phyloP scores from a whole-genome alignment of 2,329 filamentous ascomycete species.

The Ceratocystis ficicola region DNA sequence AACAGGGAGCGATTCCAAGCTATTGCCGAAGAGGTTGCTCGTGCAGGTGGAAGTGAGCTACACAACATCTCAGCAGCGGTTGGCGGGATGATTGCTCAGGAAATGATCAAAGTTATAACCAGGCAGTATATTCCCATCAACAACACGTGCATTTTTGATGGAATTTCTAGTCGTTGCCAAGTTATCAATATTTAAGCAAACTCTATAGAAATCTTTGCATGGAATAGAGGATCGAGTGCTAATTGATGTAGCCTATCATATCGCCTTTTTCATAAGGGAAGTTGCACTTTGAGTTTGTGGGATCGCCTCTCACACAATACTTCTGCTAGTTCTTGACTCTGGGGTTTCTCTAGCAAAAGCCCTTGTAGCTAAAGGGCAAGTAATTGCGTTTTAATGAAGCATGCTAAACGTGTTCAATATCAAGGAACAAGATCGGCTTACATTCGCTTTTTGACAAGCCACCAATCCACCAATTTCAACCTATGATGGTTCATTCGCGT shows the following conservation, averaged over 20 bases:
- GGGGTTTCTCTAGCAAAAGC: background rate
- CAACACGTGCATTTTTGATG: slow-evolving; percentile 60
- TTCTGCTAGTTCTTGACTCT: background rate
- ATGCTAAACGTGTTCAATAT: background rate
- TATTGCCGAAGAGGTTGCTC: slow-evolving; percentile 52
- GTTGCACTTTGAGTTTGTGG: background rate
- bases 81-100: slow-evolving; percentile 91
- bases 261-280: background rate
- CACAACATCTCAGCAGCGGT: slow-evolving; percentile 83
- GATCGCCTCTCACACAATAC: background rate
- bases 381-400: background rate
- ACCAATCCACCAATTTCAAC: background rate
- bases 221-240: no score
- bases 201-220: background rate
- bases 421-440: background rate
- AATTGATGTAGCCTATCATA: no score
- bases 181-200: slow-evolving; percentile 34
- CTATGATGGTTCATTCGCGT: no score
- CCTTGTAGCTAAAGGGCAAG: background rate
- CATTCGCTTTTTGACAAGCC: background rate
- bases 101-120: slow-evolving; percentile 80
- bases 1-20: slow-evolving; percentile 11
- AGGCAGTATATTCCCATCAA: slow-evolving; percentile 61
- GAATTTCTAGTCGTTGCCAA: slow-evolving; percentile 50
- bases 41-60: slow-evolving; percentile 71